These are phyloP conservation scores for Hura crepitans DNA, from an alignment of 441 rosid species.

Conservation along the genomic window DNA sequence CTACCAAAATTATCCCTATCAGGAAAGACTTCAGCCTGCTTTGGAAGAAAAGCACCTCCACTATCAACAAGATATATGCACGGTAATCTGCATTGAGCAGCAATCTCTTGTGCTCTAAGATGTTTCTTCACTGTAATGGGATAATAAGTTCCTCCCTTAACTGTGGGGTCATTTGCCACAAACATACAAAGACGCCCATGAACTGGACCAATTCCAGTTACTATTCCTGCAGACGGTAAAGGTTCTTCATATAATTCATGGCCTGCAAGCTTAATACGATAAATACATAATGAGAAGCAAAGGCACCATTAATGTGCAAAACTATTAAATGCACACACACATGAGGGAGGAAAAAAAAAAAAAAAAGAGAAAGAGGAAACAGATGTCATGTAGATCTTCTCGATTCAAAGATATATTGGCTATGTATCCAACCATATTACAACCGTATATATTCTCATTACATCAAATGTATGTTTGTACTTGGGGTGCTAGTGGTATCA, in stretches of 20 bases:
- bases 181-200: slow-evolving; percentile 97
- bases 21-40: slow-evolving; percentile 95
- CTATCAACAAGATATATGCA: slow-evolving; percentile 94
- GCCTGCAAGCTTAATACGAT: slow-evolving; percentile 83
- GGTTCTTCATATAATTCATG: slow-evolving; percentile 78
- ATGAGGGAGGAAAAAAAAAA: no score
- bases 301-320: slow-evolving; percentile 16
- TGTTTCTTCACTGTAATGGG: slow-evolving; percentile 96
- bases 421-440: background rate
- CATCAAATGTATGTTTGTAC: background rate
- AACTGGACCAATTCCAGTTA: slow-evolving; percentile 89
- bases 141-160: slow-evolving; percentile 94
- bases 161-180: slow-evolving; percentile 95
- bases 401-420: background rate
- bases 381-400: background rate
- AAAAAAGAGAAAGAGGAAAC: no score
- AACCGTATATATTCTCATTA: background rate
- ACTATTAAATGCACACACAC: no score
- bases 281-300: slow-evolving; percentile 32
- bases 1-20: slow-evolving; percentile 96
- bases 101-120: slow-evolving; percentile 96
- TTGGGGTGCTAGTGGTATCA: background rate
- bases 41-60: slow-evolving; percentile 97
- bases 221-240: slow-evolving; percentile 82
- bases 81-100: slow-evolving; percentile 76